Evolutionary conservation across 148 eudicot genomes (phyloP).

Genomic region (Silene latifolia): DNA sequence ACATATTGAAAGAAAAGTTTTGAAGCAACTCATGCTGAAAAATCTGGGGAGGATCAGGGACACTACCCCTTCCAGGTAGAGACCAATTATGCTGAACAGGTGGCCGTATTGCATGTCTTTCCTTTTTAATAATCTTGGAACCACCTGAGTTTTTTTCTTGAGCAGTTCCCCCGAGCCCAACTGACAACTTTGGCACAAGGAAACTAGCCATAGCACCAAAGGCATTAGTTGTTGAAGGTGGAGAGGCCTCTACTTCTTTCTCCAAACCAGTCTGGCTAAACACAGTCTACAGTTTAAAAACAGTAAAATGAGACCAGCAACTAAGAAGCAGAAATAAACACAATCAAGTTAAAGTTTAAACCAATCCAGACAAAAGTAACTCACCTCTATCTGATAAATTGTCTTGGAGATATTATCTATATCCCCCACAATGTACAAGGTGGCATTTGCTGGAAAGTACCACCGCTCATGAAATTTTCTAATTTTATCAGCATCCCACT

Average conservation of each 20-base stretch:
- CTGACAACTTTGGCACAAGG: conserved; percentile 88
- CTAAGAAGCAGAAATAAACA: conserved; percentile 3
- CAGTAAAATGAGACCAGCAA: conserved; percentile 12
- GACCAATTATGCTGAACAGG: conserved; percentile 97
- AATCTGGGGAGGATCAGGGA: conserved; percentile 74
- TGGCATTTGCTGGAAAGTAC: conserved; percentile 98
- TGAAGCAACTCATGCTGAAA: conserved; percentile 99
- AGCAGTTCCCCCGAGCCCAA: conserved; percentile 63
- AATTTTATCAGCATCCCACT: conserved; percentile 98
- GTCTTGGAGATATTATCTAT: conserved; percentile 76
- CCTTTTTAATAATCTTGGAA: conserved; percentile 53
- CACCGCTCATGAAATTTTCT: conserved; percentile 95
- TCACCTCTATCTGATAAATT: conserved; percentile 82
- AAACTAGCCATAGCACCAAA: conserved; percentile 99
- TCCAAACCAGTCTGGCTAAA: conserved; percentile 70
- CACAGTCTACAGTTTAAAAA: conserved; percentile 51
- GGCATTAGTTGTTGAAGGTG: conserved; percentile 56
- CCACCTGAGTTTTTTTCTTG: conserved; percentile 54
- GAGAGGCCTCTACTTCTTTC: conserved; percentile 52
- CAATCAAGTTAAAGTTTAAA: neutral
- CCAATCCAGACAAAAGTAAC: conserved; percentile 22
- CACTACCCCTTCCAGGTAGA: conserved; percentile 48
- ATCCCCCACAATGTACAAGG: conserved; percentile 95
- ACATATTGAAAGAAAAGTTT: conserved; percentile 89
- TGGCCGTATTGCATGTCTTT: conserved; percentile 94